Base-by-base conservation (phyloP, 1,139 yeast species). In the Suhomyces choctaworum region DNA sequence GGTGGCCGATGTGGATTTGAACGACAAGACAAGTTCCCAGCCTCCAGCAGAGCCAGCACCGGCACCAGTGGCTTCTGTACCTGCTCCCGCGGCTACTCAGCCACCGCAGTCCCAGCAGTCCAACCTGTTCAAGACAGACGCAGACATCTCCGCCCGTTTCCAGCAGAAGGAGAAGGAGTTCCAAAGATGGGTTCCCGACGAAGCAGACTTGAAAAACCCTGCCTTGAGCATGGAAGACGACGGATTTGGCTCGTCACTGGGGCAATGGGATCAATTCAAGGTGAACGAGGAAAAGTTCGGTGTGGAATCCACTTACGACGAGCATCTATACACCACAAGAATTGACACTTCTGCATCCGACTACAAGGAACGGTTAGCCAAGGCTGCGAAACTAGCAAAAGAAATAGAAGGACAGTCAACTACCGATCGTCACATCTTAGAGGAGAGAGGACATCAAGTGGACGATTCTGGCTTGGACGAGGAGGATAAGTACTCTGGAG, bases 401-500 rank as follows among this genome's bases (percentile, higher is more conserved):
- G 97, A 92, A 54, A 92, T 92, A 49, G 94, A 85, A 56, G 63
- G 70, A 27, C 83, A 78, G 46, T 68, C 76, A 6, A 73, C 82
- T 15, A 82, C 82, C 23, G 89, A 87, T 55, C 67, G 78, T 24
- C 97, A 92, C 59, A 48, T 90, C 23, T 88, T 95, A 43, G 98
- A 92, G 57, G 98, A 92, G 60, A 79, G 98, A 57, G 96, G 96
- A 14, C 41, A 78, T 10, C 58, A 58, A 14, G 76, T 84, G 25
- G 96, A 87, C 54, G 96, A 87, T 55, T 76, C 85, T 43, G 96
- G 95, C 3, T 48, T 86, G 49, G 97, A 92, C 58, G 98, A 92
- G 62, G 99, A 94, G 58, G 97, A 89, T 60, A 86, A 86, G 62
- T 92, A 90, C 56, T 88, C 97, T 3, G 97, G 97, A 29, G 98